Evolutionary conservation across 2,329 filamentous ascomycete genomes (phyloP), one percentile per base, ranked within the genome.

Genomic region (Achaetomium macrosporum): DNA sequence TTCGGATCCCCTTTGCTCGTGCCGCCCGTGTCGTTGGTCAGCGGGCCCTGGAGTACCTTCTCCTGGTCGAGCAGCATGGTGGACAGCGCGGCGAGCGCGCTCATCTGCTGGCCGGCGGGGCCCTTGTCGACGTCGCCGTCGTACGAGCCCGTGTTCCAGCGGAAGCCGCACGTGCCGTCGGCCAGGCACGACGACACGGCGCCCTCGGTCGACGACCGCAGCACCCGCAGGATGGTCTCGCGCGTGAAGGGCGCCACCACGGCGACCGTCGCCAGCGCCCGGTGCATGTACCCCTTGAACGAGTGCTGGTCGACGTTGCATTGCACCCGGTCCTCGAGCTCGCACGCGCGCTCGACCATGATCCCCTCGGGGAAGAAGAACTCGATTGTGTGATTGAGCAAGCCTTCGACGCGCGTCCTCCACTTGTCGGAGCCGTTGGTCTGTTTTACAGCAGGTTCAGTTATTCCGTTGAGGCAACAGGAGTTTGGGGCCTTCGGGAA

Each of bases 231-330:
- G 48, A 76, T 65, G 1, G 13, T 5, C 13, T 35, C 37, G 41
- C 31, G 42, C 35, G 44, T 54, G 20, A 53, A 56, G 36, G 55
- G 51, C 4, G 48, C 55, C 3, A 57, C 47, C 13, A 57, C 44
- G 40, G 73, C 70, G 1, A 73, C 72, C 9, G 73, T 70, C 2
- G 73, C 75, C 53, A 82, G 68, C 68, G 75, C 76, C 12, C 74
- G 71, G 25, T 74, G 69, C 35, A 83, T 70, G 42, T 79, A 74
- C 2, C 77, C 79, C 59, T 82, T 82, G 71, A 81, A 83, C 9
- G 77, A 75, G 55, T 74, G 72, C 64, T 83, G 77, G 60, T 85
- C 83, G 44, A 72, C 71, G 64, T 78, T 77, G 68, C 83, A 85
- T 10, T 66, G 73, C n/a, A 58, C 58, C 0, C 70, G 68, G 41